Evolutionary conservation across 2,329 filamentous ascomycete genomes (phyloP).

Genomic region (Arthrobotrys sphaeroides): DNA sequence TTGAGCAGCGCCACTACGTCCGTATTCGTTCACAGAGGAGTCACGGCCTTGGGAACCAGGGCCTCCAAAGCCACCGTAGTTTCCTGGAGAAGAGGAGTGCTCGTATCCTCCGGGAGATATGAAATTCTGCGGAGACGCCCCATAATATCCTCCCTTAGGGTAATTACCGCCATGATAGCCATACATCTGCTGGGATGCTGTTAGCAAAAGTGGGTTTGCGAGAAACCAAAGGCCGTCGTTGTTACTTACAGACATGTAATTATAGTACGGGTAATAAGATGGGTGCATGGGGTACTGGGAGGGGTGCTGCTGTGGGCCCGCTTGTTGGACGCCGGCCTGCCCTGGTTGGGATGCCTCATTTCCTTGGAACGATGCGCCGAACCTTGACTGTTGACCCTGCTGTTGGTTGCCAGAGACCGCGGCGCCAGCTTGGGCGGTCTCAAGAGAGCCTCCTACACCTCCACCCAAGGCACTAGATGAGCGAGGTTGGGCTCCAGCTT

Average conservation of each 20-base stretch:
- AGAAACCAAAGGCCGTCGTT: conserved; percentile 61
- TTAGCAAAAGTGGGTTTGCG: conserved; percentile 46
- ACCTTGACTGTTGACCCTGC: conserved; percentile 72
- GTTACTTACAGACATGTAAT: conserved; percentile 71
- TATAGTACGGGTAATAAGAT: conserved; percentile 70
- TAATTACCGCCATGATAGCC: conserved; percentile 34
- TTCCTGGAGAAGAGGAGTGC: conserved; percentile 72
- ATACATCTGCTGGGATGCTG: conserved; percentile 64
- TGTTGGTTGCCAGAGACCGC: conserved; percentile 69
- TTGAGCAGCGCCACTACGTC: conserved; percentile 58
- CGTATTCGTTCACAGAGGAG: conserved; percentile 55
- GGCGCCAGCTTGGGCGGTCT: conserved; percentile 68
- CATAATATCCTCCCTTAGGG: conserved; percentile 63
- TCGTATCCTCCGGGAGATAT: conserved; percentile 69
- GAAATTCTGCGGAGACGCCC: conserved; percentile 70
- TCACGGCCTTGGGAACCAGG: conserved; percentile 57
- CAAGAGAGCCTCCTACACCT: conserved; percentile 70
- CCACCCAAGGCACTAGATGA: conserved; percentile 78
- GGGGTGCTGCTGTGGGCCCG: conserved; percentile 66
- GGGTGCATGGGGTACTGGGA: conserved; percentile 70
- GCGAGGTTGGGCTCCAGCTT: conserved; percentile 76
- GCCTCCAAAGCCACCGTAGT: conserved; percentile 66
- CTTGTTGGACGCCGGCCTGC: conserved; percentile 68
- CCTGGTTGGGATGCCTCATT: conserved; percentile 74
- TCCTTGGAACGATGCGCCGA: conserved; percentile 49